Evolutionary conservation across 2,329 filamentous ascomycete species (phyloP).

Genomic region (Epicoccum nigrum): DNA sequence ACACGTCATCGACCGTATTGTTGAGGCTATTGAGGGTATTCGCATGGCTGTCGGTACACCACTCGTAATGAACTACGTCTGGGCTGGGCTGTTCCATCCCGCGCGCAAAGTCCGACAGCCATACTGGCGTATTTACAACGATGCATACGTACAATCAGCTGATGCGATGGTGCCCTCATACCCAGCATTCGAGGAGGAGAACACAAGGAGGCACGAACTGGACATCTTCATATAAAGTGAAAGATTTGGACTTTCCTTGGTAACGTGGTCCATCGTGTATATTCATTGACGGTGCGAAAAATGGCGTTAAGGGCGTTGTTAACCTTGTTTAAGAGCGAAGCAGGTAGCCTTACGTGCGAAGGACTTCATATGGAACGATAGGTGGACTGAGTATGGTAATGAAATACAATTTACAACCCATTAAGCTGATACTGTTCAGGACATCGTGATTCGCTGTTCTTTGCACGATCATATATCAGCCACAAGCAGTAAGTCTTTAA

Average conservation of each 20-base stretch:
- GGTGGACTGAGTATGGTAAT: conserved; percentile 26
- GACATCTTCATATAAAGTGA: conserved; percentile 72
- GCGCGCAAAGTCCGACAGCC: conserved; percentile 92
- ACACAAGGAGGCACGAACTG: conserved; percentile 78
- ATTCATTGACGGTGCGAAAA: conserved; percentile 4
- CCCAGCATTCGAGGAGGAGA: conserved; percentile 81
- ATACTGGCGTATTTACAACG: conserved; percentile 97
- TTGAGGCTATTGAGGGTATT: conserved; percentile 96
- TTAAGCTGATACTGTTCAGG: conserved; percentile 31
- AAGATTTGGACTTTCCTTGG: conserved; percentile 2
- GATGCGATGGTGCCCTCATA: conserved; percentile 98
- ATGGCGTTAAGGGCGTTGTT: conserved; percentile 17
- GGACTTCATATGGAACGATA: neutral
- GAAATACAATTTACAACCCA: conserved; percentile 27
- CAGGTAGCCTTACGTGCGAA: conserved; percentile 4
- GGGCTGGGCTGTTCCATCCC: conserved; percentile 96
- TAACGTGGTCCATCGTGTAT: conserved; percentile 5
- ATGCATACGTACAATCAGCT: conserved; percentile 91
- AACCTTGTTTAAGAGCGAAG: conserved; percentile 15
- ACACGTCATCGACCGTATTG: conserved; percentile 96
- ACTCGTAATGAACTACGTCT: conserved; percentile 95
- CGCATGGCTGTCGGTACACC: conserved; percentile 92
- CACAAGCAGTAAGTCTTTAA: too few species aligned
- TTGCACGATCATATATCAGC: neutral
- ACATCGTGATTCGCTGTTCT: neutral